These are phyloP conservation scores for Rachicladosporium sp. DNA, from an alignment of 2,329 filamentous ascomycete genomes.

Conservation along the genomic window DNA sequence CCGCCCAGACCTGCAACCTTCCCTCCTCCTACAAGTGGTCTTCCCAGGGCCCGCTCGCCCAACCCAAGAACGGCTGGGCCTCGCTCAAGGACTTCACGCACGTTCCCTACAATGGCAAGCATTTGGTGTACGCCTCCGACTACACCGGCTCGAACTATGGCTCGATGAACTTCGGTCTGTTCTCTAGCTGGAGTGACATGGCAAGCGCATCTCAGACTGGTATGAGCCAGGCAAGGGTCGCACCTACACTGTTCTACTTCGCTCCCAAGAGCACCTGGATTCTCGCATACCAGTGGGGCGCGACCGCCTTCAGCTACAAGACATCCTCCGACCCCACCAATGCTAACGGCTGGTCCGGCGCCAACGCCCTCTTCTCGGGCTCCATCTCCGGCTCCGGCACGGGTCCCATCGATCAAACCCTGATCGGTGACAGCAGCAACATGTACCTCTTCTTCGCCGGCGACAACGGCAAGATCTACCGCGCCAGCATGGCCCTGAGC, in stretches of 20 bases:
- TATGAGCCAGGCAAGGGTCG: conserved; percentile 39
- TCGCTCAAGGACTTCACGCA: conserved; percentile 53
- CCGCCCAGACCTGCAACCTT: conserved; percentile 31
- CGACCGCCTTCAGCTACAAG: conserved; percentile 46
- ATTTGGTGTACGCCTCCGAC: conserved; percentile 49
- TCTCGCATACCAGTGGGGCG: conserved; percentile 54
- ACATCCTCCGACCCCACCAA: conserved; percentile 48
- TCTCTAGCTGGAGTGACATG: conserved; percentile 44
- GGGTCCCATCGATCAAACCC: conserved; percentile 49
- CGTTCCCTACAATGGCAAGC: conserved; percentile 43
- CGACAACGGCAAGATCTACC: conserved; percentile 56
- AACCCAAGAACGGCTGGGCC: conserved; percentile 42
- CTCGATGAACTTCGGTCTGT: conserved; percentile 46
- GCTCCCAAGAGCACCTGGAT: conserved; percentile 49
- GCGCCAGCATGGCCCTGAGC: conserved; percentile 48
- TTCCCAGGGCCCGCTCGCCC: conserved; percentile 31
- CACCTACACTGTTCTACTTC: conserved; percentile 53
- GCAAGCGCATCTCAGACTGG: conserved; percentile 39
- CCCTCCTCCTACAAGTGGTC: conserved; percentile 46
- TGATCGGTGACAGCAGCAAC: conserved; percentile 48
- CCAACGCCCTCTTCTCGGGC: conserved; percentile 45
- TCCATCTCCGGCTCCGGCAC: conserved; percentile 38
- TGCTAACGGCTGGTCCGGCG: conserved; percentile 43
- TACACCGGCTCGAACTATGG: conserved; percentile 36
- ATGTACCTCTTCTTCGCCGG: conserved; percentile 59